Base-by-base conservation (phyloP, 371 early-diverging fungal species). In the Conidiobolus incongruus region DNA sequence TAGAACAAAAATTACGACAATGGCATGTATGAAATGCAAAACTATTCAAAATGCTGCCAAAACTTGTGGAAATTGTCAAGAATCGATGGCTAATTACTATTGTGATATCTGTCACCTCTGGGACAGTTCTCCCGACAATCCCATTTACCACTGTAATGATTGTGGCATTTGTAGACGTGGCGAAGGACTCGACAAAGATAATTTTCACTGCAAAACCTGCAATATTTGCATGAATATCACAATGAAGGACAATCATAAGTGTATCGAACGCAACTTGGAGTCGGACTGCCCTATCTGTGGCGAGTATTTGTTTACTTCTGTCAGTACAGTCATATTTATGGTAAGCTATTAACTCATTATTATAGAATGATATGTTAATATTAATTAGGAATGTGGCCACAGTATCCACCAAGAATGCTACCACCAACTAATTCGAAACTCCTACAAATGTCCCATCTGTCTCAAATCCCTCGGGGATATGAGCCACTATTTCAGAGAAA, bases 221-320 rank as follows among this genome's bases (percentile, higher is more conserved):
- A 81, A 88, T 49, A 78, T 89, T 0, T 98, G 98, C 50, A 79
- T 96, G 71, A 60, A 68, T 2, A 75, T 79, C 4, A 40, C 52
- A 5, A 65, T 81, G 44, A 66, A 77, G 43, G 65, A 73, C 29
- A 61, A 72, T 10, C 98, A 98, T 61, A 72, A 74, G 38, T 96
- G 97, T 50, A 88, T 90, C 33, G 97, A 96, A 56, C 68, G 82
- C 17, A 86, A 80, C 37, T 52, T 93, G 28, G 87, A 90, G 47
- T 67, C 75, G 42, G 85, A 91, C 58, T 98, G 98, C 50, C 93
- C 94, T 0, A 92, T 98, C 41, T 98, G 98, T 60, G 87, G 89
- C 31, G 97, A 98, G 52, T 81, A 77, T 56, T 73, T 98, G 70
- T 90, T 90, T 48, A 90, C 87, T 0, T 73, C 73, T 28, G 77